Percentiles rank a stretch among this genome's conserved stretches.
Conservation (phyloP, 169 alveolate genomes). For the Eimeria nieschulzi region DNA sequence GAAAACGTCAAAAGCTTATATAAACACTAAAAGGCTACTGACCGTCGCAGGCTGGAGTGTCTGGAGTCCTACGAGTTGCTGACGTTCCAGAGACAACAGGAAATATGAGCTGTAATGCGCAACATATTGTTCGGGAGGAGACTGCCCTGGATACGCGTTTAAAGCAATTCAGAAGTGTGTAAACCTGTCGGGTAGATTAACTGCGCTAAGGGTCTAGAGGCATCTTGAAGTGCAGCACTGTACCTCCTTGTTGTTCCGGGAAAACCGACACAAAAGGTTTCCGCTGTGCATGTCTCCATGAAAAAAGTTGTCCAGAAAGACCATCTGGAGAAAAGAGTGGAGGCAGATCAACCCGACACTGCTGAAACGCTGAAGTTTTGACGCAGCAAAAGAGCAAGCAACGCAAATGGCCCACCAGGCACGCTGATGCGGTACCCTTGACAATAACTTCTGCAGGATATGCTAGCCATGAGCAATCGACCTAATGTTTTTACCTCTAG, state of each 20-base stretch:
- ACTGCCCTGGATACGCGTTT: too few species aligned
- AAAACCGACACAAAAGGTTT: conserved; percentile 57
- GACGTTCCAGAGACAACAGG: conserved; percentile 30
- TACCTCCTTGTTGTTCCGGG: conserved; percentile 54
- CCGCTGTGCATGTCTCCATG: conserved; percentile 78
- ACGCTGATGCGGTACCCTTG: too few species aligned
- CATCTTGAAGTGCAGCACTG: not conserved
- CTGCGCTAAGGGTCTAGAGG: too few species aligned
- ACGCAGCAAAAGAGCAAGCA: not conserved
- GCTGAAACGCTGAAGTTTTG: conserved; percentile 42
- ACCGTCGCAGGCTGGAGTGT: conserved; percentile 6
- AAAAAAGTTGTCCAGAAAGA: conserved; percentile 73
- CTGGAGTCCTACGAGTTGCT: not conserved
- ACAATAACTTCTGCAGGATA: not conserved
- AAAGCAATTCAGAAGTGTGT: too few species aligned
- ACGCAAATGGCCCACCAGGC: not conserved
- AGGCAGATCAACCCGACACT: conserved; percentile 61
- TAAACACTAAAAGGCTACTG: not conserved
- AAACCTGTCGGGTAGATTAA: too few species aligned
- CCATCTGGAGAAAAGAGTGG: conserved; percentile 69
- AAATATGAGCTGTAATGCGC: conserved; percentile 50
- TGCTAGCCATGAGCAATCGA: not conserved
- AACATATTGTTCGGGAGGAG: too few species aligned
- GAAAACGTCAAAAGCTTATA: not conserved
- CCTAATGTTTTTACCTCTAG: conserved; percentile 19